Evolutionary conservation across 257 asterid species (phyloP).

Genomic region (Lithospermum erythrorhizon): DNA sequence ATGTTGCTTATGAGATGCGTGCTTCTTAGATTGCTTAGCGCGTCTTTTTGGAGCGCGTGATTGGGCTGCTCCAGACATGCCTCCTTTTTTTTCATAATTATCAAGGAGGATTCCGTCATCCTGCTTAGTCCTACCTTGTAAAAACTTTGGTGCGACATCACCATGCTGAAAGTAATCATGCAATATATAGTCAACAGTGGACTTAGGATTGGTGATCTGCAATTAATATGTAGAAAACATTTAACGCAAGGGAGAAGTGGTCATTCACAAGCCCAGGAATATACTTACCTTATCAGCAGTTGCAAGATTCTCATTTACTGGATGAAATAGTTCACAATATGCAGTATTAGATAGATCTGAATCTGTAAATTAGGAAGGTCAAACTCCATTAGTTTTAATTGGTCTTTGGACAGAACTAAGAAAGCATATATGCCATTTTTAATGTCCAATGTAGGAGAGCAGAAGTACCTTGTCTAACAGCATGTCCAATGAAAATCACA

Average conservation of each 20-base stretch:
- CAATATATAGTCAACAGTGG: constrained; percentile 38
- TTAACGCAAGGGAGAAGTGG: constrained; percentile 3
- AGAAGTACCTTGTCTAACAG: too few relatives aligned
- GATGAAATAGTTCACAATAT: constrained; percentile 50
- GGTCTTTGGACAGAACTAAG: too few relatives aligned
- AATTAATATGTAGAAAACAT: background rate
- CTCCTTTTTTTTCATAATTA: constrained; percentile 47
- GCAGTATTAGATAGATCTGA: constrained; percentile 45
- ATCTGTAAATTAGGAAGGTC: constrained; percentile 24
- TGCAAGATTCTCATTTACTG: constrained; percentile 46
- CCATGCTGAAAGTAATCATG: constrained; percentile 75
- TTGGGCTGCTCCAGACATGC: constrained; percentile 19
- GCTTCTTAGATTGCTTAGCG: constrained; percentile 70
- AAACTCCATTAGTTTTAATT: constrained; percentile 2
- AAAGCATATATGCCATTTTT: too few relatives aligned
- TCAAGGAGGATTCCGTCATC: constrained; percentile 86
- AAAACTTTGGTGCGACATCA: constrained; percentile 66
- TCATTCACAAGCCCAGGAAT: background rate
- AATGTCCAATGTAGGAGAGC: too few relatives aligned
- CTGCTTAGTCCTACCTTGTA: constrained; percentile 60
- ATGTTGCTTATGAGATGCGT: constrained; percentile 61
- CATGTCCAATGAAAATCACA: too few relatives aligned
- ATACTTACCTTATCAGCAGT: constrained; percentile 37
- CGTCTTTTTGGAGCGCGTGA: constrained; percentile 24
- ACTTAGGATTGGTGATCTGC: constrained; percentile 41